Base-by-base conservation (phyloP, 2,329 filamentous ascomycete species). In the Colletotrichum sp. region DNA sequence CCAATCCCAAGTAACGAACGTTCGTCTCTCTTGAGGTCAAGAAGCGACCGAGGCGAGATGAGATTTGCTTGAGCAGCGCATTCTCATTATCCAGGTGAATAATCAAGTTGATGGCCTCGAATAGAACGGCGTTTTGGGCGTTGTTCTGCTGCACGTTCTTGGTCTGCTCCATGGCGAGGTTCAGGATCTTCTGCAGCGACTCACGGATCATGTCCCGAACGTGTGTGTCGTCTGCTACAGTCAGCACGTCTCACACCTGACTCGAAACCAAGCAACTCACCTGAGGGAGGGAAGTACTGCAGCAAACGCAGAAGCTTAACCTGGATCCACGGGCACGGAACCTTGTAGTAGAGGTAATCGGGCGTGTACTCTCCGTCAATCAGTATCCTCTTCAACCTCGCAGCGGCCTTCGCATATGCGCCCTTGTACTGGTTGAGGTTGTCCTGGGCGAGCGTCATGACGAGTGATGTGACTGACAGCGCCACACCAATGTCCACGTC, bases 71-170 rank as follows among this genome's bases (percentile, higher is more conserved):
- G 96, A 99, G 98, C 69, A 99, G 89, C 26, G 94, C 94, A 79
- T 96, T 95, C 84, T 99, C 97, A 1, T 96, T 98, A 80, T 99
- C 97, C 28, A 99, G 91, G 83, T 99, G 97, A 79, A 99, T 99
- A 80, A 98, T 97, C 60, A 99, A 92, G 83, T 99, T 98, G 85
- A 99, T 99, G 28, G 97, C 98, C 88, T 99, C 97, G 82, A 99
- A 99, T 2, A 99, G 90, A 16, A 99, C 96, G 1, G 97, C 97
- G 82, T 99, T 99, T 82, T 99, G 97, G 1, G 97, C 97, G 83
- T 99, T 99, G 85, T 99, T 99, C 83, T 99, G 97, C 85, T 99
- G 97, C 18, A 99, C 97, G 81, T 99, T 99, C 87, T 99, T 99
- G 69, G 95, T 97, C 82, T 95, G 93, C 82, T 99, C 96, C 89